Percentiles rank a stretch among this genome's conserved stretches.
Evolutionary conservation across 2,329 filamentous ascomycete genomes (phyloP).

Genomic region (Alternaria angustiovoidea): DNA sequence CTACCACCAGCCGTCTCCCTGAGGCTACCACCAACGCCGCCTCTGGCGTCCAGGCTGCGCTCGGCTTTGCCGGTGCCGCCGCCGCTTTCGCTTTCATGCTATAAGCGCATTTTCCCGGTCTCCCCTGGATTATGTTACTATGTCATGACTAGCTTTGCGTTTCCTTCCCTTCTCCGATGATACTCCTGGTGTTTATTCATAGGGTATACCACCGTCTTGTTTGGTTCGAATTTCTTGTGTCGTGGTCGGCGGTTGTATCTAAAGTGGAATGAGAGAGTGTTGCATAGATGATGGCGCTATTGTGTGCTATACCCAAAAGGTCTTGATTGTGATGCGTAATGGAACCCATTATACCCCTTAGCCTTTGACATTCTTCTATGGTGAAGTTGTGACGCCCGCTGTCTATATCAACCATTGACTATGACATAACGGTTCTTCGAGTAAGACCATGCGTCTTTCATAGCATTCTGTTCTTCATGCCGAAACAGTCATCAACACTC

Average conservation of each 20-base stretch:
- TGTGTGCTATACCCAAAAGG: neutral
- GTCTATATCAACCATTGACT: neutral
- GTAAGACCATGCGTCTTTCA: neutral
- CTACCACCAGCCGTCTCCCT: slow-evolving; percentile 34
- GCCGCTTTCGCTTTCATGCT: slow-evolving; percentile 54
- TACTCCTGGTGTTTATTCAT: slow-evolving; percentile 5
- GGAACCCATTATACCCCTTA: slow-evolving; percentile 2
- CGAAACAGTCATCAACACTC: neutral
- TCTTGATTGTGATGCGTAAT: slow-evolving; percentile 5
- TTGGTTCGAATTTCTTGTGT: neutral
- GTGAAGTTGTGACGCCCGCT: neutral
- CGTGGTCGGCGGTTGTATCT: neutral
- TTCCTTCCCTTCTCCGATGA: slow-evolving; percentile 2
- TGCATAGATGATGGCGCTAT: slow-evolving; percentile 4
- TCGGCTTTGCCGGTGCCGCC: slow-evolving; percentile 52
- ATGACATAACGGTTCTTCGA: neutral
- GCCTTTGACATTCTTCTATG: neutral
- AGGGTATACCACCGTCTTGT: slow-evolving; percentile 1
- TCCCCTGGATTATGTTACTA: slow-evolving; percentile 25
- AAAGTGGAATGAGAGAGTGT: slow-evolving; percentile 6
- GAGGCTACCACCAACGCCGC: slow-evolving; percentile 46
- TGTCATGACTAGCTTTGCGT: slow-evolving; percentile 12
- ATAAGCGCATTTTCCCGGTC: slow-evolving; percentile 28
- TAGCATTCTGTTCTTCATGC: neutral
- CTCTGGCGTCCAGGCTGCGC: slow-evolving; percentile 41